These are phyloP conservation scores for Eimeria necatrix DNA, from an alignment of 169 alveolate genomes.

Conservation along the genomic window DNA sequence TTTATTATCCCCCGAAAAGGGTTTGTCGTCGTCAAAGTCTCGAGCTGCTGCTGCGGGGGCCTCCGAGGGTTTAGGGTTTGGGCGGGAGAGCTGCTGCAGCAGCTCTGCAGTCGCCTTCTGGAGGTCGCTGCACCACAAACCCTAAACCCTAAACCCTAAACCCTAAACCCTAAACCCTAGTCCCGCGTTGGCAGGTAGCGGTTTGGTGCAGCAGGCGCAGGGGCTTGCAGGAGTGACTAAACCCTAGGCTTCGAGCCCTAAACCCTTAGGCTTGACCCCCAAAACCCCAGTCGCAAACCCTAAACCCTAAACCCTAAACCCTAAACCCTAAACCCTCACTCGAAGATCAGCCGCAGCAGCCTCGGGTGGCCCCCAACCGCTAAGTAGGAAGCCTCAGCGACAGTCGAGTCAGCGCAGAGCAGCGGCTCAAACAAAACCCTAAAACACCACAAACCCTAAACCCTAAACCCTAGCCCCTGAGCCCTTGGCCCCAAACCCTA, in stretches of 20 bases:
- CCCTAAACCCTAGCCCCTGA: neutral
- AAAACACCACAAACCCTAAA: neutral
- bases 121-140: neutral
- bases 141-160: constrained; percentile 44
- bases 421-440: neutral
- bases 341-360: neutral
- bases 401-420: neutral
- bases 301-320: constrained; percentile 51
- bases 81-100: constrained; percentile 1
- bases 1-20: neutral
- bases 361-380: constrained; percentile 15
- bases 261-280: neutral
- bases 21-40: constrained; percentile 10
- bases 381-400: neutral
- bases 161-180: constrained; percentile 46
- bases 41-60: neutral
- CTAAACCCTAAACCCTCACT: constrained; percentile 52
- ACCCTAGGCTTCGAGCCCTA: too few species aligned
- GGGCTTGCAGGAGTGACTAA: too few species aligned
- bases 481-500: neutral
- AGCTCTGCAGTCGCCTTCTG: neutral
- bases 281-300: neutral
- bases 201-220: too few species aligned
- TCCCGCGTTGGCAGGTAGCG: too few species aligned
- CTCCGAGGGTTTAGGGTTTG: neutral